A percentile compares a stretch with the other conserved stretches of the same genome.
These are phyloP conservation scores for Suillus subluteus DNA, from an alignment of 768 basidiomycete species.

Conservation along the genomic window DNA sequence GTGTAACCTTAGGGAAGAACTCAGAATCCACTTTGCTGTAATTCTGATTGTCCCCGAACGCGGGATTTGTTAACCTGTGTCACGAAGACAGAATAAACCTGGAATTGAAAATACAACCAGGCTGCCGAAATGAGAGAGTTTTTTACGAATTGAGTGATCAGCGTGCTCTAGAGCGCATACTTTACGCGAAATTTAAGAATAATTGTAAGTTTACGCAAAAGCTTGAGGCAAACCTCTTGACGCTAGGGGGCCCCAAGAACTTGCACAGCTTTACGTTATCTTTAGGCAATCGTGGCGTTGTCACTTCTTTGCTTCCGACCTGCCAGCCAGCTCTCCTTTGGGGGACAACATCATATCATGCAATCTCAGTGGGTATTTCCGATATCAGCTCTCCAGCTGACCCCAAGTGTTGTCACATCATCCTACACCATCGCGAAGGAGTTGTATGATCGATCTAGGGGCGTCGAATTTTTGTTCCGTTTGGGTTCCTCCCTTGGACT, in stretches of 20 bases:
- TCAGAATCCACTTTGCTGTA: conserved; percentile 20
- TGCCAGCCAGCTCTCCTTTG: background rate
- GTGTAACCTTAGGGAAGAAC: conserved; percentile 25
- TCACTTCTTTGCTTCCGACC: conserved; percentile 3
- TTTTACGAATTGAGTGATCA: background rate
- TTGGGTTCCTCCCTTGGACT: conserved; percentile 75
- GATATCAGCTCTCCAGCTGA: conserved; percentile 55
- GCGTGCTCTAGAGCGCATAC: background rate
- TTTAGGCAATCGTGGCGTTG: conserved; percentile 6
- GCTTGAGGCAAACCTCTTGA: background rate
- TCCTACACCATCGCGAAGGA: conserved; percentile 58
- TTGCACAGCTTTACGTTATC: conserved; percentile 16
- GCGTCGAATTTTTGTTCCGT: conserved; percentile 85
- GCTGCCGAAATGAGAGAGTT: background rate
- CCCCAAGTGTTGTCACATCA: conserved; percentile 60
- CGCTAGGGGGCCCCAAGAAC: conserved; percentile 1
- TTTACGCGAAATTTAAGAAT: background rate
- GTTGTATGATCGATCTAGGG: conserved; percentile 77
- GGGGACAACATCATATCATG: conserved; percentile 25
- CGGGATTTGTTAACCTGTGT: conserved; percentile 13
- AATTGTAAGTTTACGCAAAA: background rate
- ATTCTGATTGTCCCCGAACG: conserved; percentile 21
- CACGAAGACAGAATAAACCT: background rate
- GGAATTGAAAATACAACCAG: background rate
- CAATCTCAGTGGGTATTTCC: conserved; percentile 73